Base-by-base conservation (phyloP, 2,329 filamentous ascomycete species). In the Arthrobotrys iridis region DNA sequence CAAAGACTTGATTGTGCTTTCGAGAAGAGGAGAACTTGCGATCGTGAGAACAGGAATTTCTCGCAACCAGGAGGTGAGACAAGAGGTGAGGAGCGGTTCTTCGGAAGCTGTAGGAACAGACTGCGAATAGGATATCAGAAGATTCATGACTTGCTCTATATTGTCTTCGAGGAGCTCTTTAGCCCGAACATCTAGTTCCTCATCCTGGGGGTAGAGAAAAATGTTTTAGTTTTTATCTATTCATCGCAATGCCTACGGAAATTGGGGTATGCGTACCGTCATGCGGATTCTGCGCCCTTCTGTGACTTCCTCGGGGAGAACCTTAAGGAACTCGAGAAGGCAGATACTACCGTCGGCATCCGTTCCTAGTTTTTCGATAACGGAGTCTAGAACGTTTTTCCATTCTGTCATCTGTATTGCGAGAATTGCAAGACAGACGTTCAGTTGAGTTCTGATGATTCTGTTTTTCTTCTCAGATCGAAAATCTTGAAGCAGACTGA, bases 241-340 rank as follows among this genome's bases (percentile, higher is more conserved):
- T n/a, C n/a, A n/a, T n/a, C n/a, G n/a, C n/a, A n/a, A n/a, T n/a
- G n/a, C n/a, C n/a, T n/a, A n/a, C n/a, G n/a, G n/a, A n/a, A n/a
- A n/a, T n/a, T n/a, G n/a, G n/a, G n/a, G n/a, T n/a, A n/a, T n/a
- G n/a, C n/a, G 86, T 95, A 97, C 93, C 88, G 93, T 93, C 85
- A 99, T 88, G 87, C 93, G 97, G 87, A 99, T 97, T 86, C 98
- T 99, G 84, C 95, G 93, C 85, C 95, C 95, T 87, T 99, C 94
- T 79, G 92, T 98, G 81, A 99, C 95, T 87, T 99, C 95, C 86
- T 99, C 95, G 67, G 95, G 95, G 78, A 99, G 89, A 80, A 99
- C 93, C 83, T 93, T 93, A 78, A 99, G 87, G 83, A 99, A 99
- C 83, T 99, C 95, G 81, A 99, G 86, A 80, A 98, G 91, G 82